A percentile compares a stretch with the other conserved stretches of the same genome.
Evolutionary conservation across 2,329 filamentous ascomycete species (phyloP).

Genomic region (Aspergillus tanneri): DNA sequence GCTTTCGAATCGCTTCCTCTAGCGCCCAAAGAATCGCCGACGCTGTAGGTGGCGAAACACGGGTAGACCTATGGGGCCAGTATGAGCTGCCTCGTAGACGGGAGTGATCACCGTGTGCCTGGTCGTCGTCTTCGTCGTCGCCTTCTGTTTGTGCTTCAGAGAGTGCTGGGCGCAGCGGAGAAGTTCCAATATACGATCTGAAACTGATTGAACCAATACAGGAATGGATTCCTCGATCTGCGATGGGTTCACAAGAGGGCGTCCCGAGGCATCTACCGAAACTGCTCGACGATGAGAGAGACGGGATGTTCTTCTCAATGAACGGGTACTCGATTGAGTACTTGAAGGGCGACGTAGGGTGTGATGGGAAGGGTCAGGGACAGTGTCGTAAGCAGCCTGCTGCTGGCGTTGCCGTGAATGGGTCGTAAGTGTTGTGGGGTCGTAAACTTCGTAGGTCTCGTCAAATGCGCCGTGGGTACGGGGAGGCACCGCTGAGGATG

Average conservation of each 20-base stretch:
- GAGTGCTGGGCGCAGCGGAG: constrained; percentile 29
- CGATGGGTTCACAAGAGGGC: too few species aligned
- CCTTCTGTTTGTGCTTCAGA: constrained; percentile 37
- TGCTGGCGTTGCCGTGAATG: constrained; percentile 48
- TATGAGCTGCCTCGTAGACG: constrained; percentile 45
- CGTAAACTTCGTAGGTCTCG: constrained; percentile 57
- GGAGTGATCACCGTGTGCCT: constrained; percentile 32
- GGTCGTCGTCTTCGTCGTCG: constrained; percentile 22
- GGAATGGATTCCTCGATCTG: constrained; percentile 29
- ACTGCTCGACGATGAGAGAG: constrained; percentile 41
- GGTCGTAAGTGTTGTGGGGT: constrained; percentile 47
- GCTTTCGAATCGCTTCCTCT: constrained; percentile 82
- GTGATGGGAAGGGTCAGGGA: constrained; percentile 45
- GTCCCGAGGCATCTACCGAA: constrained; percentile 46
- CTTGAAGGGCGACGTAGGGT: constrained; percentile 51
- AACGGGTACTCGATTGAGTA: constrained; percentile 53
- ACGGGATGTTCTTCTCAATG: constrained; percentile 54
- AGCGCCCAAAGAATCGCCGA: constrained; percentile 89
- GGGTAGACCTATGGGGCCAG: constrained; percentile 52
- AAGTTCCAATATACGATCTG: constrained; percentile 20
- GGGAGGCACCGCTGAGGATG: constrained; percentile 45
- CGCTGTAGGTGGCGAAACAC: constrained; percentile 79
- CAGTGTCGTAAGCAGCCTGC: constrained; percentile 42
- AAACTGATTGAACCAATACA: constrained; percentile 26
- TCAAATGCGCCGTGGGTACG: constrained; percentile 44